Evolutionary conservation across 257 asterid genomes (phyloP).

Genomic region (Solanum pinnatisectum): DNA sequence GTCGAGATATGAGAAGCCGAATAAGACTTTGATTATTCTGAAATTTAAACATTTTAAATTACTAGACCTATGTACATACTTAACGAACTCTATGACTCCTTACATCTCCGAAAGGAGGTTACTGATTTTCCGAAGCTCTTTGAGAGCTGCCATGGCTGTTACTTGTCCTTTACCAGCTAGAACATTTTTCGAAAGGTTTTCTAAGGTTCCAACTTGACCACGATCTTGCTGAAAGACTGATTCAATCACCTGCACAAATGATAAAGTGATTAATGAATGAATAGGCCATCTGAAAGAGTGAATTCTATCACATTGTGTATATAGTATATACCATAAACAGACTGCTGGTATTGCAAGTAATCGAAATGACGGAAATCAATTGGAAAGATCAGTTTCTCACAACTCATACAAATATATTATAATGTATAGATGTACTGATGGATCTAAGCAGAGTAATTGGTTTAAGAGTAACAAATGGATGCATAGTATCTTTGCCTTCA

Average conservation of each 20-base stretch:
- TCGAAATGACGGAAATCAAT: background rate
- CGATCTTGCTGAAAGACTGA: conserved; percentile 62
- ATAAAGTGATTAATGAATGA: background rate
- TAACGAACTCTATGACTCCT: conserved; percentile 4
- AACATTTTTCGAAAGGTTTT: conserved; percentile 33
- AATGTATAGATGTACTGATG: background rate
- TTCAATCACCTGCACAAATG: conserved; percentile 58
- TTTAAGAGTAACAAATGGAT: background rate
- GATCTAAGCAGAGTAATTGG: background rate
- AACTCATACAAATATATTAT: background rate
- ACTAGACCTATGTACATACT: conserved; percentile 20
- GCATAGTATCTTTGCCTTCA: background rate
- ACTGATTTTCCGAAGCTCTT: conserved; percentile 87
- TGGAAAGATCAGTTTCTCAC: background rate
- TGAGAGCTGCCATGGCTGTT: conserved; percentile 62
- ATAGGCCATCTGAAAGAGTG: background rate
- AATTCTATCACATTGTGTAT: background rate
- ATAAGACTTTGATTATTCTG: background rate
- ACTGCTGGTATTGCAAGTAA: background rate
- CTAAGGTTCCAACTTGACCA: conserved; percentile 24
- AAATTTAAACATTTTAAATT: background rate
- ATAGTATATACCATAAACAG: background rate
- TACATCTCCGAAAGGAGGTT: conserved; percentile 69
- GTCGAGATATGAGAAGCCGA: background rate
- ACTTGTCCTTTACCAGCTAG: conserved; percentile 52